phyloP scores from a whole-genome alignment of 345 rosid species.

The Eucalyptus leucophloia region DNA sequence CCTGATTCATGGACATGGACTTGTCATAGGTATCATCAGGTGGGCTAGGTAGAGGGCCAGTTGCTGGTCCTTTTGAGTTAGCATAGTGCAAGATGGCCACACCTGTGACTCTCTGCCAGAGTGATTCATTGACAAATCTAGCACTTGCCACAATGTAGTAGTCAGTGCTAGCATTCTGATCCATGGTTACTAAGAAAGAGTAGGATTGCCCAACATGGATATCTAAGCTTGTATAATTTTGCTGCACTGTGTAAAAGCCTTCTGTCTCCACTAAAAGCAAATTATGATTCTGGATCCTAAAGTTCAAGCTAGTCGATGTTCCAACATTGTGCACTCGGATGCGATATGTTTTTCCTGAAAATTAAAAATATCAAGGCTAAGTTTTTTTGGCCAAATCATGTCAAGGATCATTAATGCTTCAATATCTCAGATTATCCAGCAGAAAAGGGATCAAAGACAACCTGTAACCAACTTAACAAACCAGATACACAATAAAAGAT shows the following conservation, averaged over 20 bases:
- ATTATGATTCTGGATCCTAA: slow-evolving; percentile 89
- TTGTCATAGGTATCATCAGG: slow-evolving; percentile 53
- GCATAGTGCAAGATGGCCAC: slow-evolving; percentile 89
- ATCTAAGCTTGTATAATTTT: slow-evolving; percentile 68
- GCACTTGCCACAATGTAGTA: slow-evolving; percentile 96
- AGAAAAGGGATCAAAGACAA: neutral
- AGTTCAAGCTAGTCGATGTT: slow-evolving; percentile 79
- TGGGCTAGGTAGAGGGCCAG: slow-evolving; percentile 76
- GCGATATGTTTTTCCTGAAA: slow-evolving; percentile 84
- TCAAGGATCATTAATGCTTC: neutral
- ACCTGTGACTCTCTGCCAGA: slow-evolving; percentile 91
- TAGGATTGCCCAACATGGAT: slow-evolving; percentile 90
- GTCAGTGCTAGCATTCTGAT: slow-evolving; percentile 74
- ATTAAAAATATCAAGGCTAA: neutral
- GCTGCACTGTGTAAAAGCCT: slow-evolving; percentile 58
- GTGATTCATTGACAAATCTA: slow-evolving; percentile 76
- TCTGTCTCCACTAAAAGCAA: slow-evolving; percentile 83
- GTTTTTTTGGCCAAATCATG: neutral
- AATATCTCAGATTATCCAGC: neutral
- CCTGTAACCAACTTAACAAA: neutral
- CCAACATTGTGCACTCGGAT: slow-evolving; percentile 88
- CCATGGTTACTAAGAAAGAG: slow-evolving; percentile 86
- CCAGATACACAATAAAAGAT: neutral
- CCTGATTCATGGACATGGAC: slow-evolving; percentile 83
- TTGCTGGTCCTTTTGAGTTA: slow-evolving; percentile 71